These are phyloP conservation scores for Trichoderma breve DNA, from an alignment of 2,329 filamentous ascomycete species.

Conservation along the genomic window DNA sequence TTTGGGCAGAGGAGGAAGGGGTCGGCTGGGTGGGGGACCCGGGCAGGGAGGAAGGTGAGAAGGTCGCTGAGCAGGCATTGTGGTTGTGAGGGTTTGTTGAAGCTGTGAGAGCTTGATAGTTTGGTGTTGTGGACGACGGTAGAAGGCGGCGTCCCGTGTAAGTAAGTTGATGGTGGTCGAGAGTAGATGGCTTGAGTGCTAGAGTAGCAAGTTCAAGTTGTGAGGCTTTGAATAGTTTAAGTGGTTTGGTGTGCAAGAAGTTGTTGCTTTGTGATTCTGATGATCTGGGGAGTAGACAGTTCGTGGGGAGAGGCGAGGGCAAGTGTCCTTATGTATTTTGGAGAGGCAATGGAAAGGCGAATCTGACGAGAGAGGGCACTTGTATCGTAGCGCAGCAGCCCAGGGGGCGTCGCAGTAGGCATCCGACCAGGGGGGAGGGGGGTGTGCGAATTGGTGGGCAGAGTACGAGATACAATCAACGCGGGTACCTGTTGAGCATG, in stretches of 20 bases:
- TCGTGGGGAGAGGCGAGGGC: conserved; percentile 20
- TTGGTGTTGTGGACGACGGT: conserved; percentile 19
- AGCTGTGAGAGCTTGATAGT: conserved; percentile 17
- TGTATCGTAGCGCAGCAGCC: conserved; percentile 1
- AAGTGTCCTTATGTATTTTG: conserved; percentile 32
- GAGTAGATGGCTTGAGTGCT: background rate
- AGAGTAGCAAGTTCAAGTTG: background rate
- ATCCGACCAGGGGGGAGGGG: background rate
- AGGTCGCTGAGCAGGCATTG: conserved; percentile 59
- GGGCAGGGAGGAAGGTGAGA: conserved; percentile 67
- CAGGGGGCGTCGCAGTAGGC: background rate
- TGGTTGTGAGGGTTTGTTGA: conserved; percentile 24
- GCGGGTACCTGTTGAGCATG: conserved; percentile 2
- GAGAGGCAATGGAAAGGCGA: conserved; percentile 29
- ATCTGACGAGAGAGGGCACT: conserved; percentile 30
- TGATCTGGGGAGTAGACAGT: conserved; percentile 13
- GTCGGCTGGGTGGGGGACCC: conserved; percentile 62
- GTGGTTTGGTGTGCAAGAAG: background rate
- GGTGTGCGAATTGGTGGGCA: background rate
- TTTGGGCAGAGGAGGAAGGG: conserved; percentile 65
- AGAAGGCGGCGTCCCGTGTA: conserved; percentile 16
- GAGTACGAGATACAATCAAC: background rate
- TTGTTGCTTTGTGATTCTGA: background rate
- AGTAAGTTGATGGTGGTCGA: conserved; percentile 1
- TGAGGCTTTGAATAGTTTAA: background rate